These are phyloP conservation scores for Ceratocystis ficicola DNA, from an alignment of 2,329 filamentous ascomycete species.

Conservation along the genomic window DNA sequence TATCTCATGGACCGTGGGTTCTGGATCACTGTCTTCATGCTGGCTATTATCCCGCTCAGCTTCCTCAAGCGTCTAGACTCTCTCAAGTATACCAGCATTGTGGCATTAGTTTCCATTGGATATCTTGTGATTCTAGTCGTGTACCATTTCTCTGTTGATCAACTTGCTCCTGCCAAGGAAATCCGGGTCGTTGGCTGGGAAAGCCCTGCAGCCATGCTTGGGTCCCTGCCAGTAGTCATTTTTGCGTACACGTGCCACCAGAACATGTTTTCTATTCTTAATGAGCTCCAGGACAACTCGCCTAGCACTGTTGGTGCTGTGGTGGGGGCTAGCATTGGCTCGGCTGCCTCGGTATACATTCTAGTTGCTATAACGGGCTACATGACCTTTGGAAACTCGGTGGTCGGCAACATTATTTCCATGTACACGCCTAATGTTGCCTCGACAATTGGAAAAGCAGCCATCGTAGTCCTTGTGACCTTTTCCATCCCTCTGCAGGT, in stretches of 20 bases:
- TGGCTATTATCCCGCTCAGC: slow-evolving; percentile 85
- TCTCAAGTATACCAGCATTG: slow-evolving; percentile 88
- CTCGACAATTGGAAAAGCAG: slow-evolving; percentile 85
- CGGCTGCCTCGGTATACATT: slow-evolving; percentile 75
- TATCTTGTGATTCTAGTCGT: slow-evolving; percentile 89
- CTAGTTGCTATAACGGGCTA: slow-evolving; percentile 92
- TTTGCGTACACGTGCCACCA: slow-evolving; percentile 99
- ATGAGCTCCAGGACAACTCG: slow-evolving; percentile 80
- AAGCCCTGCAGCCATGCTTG: slow-evolving; percentile 64
- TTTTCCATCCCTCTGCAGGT: slow-evolving; percentile 94
- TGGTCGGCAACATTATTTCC: slow-evolving; percentile 83
- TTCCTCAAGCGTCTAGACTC: slow-evolving; percentile 87
- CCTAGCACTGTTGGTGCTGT: slow-evolving; percentile 63
- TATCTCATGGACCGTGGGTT: slow-evolving; percentile 86
- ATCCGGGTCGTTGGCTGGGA: slow-evolving; percentile 69
- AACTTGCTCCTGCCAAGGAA: slow-evolving; percentile 57
- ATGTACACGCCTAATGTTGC: slow-evolving; percentile 73
- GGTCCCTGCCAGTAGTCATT: slow-evolving; percentile 84
- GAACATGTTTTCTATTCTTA: slow-evolving; percentile 98
- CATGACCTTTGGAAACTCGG: slow-evolving; percentile 80
- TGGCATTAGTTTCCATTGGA: slow-evolving; percentile 83
- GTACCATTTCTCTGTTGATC: slow-evolving; percentile 79
- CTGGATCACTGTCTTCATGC: slow-evolving; percentile 97
- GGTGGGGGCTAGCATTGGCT: slow-evolving; percentile 71
- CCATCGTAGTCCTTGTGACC: slow-evolving; percentile 89